Conservation (phyloP, 2,329 filamentous ascomycete species). For the Fonsecaea pugnacius region DNA sequence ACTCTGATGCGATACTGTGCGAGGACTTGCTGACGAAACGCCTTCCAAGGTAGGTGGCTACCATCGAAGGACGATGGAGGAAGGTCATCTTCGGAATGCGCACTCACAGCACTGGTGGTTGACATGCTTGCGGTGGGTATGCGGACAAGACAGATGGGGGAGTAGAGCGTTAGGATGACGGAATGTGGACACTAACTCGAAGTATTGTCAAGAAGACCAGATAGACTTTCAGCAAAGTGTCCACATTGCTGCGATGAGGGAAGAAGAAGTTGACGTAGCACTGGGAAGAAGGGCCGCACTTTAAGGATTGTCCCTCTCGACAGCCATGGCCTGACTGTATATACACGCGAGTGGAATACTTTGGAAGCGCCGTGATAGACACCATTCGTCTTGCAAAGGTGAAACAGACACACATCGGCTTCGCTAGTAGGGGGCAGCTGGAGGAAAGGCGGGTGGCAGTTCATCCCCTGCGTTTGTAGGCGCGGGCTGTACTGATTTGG, state of each 20-base stretch:
- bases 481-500: neutral
- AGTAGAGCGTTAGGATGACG: neutral
- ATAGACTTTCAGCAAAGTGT: neutral
- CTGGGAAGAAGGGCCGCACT: neutral
- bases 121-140: constrained; percentile 11
- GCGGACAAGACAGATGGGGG: neutral
- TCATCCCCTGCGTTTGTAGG: neutral
- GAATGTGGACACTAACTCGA: neutral
- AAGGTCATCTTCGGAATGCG: constrained; percentile 15
- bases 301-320: neutral
- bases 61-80: constrained; percentile 32
- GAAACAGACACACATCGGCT: neutral
- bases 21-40: constrained; percentile 34
- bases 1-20: constrained; percentile 35
- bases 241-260: neutral
- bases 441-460: neutral
- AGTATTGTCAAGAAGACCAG: neutral
- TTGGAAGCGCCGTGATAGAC: neutral
- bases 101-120: constrained; percentile 3
- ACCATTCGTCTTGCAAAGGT: neutral
- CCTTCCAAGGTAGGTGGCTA: constrained; percentile 34
- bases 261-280: neutral
- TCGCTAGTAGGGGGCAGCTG: neutral
- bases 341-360: neutral
- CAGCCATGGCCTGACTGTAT: neutral